These are phyloP conservation scores for Diplogelasinospora grovesii DNA, from an alignment of 495 filamentous ascomycete species.

Conservation along the genomic window DNA sequence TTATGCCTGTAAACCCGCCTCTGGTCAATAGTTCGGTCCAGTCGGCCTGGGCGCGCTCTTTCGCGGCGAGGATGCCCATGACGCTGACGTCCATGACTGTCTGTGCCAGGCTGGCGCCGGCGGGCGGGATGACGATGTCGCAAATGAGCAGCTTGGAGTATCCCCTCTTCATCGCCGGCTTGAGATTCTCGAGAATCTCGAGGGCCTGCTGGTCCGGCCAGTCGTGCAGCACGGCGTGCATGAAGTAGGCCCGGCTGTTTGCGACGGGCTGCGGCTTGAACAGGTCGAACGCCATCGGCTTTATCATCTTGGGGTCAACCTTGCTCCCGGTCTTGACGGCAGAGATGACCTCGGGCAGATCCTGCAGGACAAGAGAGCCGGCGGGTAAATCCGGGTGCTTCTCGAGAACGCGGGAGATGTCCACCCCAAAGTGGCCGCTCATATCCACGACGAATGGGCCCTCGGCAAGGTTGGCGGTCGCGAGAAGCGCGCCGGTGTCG, in stretches of 20 bases:
- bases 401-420: constrained; percentile 30
- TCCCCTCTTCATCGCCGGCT: constrained; percentile 38
- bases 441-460: constrained; percentile 41
- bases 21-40: constrained; percentile 21
- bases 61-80: constrained; percentile 22
- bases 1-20: constrained; percentile 36
- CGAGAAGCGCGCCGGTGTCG: constrained; percentile 4
- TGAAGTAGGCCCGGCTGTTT: constrained; percentile 31
- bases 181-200: constrained; percentile 32
- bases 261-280: constrained; percentile 47
- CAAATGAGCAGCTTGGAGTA: constrained; percentile 47
- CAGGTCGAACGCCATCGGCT: constrained; percentile 38
- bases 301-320: constrained; percentile 22
- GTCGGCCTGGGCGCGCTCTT: constrained; percentile 27
- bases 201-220: constrained; percentile 38
- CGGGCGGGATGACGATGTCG: constrained; percentile 45
- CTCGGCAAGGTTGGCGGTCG: constrained; percentile 10
- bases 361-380: constrained; percentile 38
- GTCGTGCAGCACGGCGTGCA: constrained; percentile 42
- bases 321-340: constrained; percentile 12
- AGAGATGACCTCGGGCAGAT: constrained; percentile 36
- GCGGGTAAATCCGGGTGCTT: constrained; percentile 25
- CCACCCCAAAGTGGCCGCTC: constrained; percentile 39
- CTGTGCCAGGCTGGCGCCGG: constrained; percentile 35
- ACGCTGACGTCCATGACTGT: constrained; percentile 34